Conservation (phyloP, 108 stramenopile species). For the Pseudonitzschia pungens region DNA sequence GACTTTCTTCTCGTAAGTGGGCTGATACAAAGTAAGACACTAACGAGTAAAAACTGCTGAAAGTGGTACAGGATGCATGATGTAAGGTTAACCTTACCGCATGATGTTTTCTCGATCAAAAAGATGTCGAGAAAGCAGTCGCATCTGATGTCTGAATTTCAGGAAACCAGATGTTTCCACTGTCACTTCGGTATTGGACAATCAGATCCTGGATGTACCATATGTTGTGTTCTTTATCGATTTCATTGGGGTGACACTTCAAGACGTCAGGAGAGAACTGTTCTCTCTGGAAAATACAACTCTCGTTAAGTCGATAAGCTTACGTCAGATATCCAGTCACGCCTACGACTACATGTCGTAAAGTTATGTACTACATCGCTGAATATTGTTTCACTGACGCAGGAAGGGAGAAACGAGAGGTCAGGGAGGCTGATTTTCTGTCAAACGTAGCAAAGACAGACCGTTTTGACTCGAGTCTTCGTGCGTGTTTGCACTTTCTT, state of each 20-base stretch:
- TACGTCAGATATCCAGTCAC: background rate
- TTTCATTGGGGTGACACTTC: constrained; percentile 3
- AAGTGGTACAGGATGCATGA: too few relatives aligned
- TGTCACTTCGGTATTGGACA: background rate
- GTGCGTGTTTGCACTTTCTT: too few relatives aligned
- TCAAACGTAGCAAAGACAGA: background rate
- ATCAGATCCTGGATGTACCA: background rate
- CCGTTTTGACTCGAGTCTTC: background rate
- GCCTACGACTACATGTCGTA: background rate
- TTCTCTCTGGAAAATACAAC: background rate
- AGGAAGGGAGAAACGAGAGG: background rate
- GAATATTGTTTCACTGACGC: background rate
- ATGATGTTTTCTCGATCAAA: too few relatives aligned
- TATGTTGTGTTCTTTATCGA: background rate
- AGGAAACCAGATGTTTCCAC: background rate
- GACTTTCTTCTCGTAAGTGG: too few relatives aligned
- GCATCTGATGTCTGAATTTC: too few relatives aligned
- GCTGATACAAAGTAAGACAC: too few relatives aligned
- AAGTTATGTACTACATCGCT: background rate
- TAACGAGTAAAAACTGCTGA: too few relatives aligned
- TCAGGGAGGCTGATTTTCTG: background rate
- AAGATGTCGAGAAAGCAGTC: too few relatives aligned
- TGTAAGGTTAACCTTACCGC: too few relatives aligned
- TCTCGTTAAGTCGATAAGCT: background rate
- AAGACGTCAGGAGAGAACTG: background rate